phyloP scores from a whole-genome alignment of 352 stramenopile genomes.

The Phytophthora citrophthora region DNA sequence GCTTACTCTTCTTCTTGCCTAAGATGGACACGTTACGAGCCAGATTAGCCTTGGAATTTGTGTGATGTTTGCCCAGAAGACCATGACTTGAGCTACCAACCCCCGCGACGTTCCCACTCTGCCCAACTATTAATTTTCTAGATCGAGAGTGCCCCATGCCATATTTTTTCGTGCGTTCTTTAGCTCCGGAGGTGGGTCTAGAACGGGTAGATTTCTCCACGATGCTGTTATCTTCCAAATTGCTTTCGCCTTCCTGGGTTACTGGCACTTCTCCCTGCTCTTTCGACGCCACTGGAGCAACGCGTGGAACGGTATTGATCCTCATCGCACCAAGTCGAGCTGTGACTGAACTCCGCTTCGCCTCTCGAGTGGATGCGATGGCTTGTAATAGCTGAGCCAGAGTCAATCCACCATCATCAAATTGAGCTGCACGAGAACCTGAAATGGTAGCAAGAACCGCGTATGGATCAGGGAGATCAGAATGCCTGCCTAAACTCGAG shows the following conservation, averaged over 20 bases:
- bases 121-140: constrained; percentile 5
- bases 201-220: too few relatives aligned
- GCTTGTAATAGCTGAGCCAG: constrained; percentile 37
- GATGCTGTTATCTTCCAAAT: background rate
- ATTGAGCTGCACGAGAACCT: background rate
- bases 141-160: background rate
- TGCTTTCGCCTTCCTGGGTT: background rate
- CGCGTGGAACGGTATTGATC: background rate
- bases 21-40: background rate
- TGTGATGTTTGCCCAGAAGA: constrained; percentile 16
- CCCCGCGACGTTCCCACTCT: background rate
- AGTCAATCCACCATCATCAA: constrained; percentile 18
- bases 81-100: constrained; percentile 3
- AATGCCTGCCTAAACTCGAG: constrained; percentile 36
- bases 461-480: constrained; percentile 53
- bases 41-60: background rate
- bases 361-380: constrained; percentile 24
- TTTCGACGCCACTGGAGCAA: constrained; percentile 3
- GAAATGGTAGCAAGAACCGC: constrained; percentile 40
- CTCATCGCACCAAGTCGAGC: constrained; percentile 13
- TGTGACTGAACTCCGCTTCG: constrained; percentile 5
- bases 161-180: too few relatives aligned
- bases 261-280: background rate
- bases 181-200: too few relatives aligned
- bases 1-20: constrained; percentile 14